Percentiles rank a stretch among this genome's conserved stretches.
Evolutionary conservation across 768 basidiomycete species (phyloP).

Genomic region (Leccinum pellstonianum): DNA sequence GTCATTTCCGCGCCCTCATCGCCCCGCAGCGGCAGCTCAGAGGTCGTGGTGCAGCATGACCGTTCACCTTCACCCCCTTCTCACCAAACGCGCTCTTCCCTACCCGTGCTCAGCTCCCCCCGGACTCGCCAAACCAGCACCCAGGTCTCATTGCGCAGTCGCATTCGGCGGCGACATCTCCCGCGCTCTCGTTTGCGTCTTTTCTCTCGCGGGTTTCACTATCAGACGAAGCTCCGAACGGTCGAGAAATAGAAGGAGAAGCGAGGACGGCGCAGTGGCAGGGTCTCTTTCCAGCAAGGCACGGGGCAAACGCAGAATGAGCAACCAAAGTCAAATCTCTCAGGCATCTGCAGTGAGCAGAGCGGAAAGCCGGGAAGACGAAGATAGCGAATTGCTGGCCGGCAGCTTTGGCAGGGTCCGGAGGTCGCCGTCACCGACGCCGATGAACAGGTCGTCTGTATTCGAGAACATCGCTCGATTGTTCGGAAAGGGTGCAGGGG

Average conservation of each 20-base stretch:
- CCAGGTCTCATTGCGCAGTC: not conserved
- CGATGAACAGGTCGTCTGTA: slow-evolving; percentile 40
- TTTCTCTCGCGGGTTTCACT: slow-evolving; percentile 28
- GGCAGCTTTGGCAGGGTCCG: slow-evolving; percentile 31
- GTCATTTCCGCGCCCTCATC: slow-evolving; percentile 25
- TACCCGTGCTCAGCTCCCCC: slow-evolving; percentile 19
- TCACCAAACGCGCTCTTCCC: not conserved
- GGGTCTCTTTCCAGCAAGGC: slow-evolving; percentile 32
- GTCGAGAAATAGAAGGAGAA: slow-evolving; percentile 49
- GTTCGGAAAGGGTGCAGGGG: slow-evolving; percentile 53
- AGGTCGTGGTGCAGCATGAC: slow-evolving; percentile 9
- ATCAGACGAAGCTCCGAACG: slow-evolving; percentile 55
- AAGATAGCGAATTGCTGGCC: slow-evolving; percentile 32
- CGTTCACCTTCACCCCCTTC: not conserved
- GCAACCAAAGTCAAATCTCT: slow-evolving; percentile 39
- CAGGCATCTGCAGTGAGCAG: slow-evolving; percentile 42
- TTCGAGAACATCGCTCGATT: slow-evolving; percentile 70
- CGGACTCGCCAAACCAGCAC: not conserved
- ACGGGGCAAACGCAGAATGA: slow-evolving; percentile 42
- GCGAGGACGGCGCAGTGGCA: slow-evolving; percentile 38
- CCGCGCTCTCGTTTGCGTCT: slow-evolving; percentile 22
- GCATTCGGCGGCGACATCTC: slow-evolving; percentile 9
- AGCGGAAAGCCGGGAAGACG: slow-evolving; percentile 38
- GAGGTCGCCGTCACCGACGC: slow-evolving; percentile 37
- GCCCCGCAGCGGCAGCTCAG: slow-evolving; percentile 19